phyloP scores from a whole-genome alignment of 2,329 filamentous ascomycete species.

The Paraphaeosphaeria sporulosa region DNA sequence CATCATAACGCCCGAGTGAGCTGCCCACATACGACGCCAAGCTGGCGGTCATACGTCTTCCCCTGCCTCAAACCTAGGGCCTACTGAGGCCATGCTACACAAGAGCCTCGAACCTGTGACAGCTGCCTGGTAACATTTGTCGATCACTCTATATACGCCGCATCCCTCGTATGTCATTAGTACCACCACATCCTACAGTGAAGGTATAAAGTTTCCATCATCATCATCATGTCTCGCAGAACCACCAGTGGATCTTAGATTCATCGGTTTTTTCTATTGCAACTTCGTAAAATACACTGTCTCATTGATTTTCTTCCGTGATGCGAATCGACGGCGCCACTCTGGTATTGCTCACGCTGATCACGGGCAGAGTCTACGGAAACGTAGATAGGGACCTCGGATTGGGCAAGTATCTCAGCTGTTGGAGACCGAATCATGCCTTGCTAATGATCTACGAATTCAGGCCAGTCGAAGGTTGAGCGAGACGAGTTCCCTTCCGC shows the following conservation, averaged over 20 bases:
- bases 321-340: slow-evolving; percentile 5
- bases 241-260: background rate
- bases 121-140: background rate
- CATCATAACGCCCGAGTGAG: background rate
- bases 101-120: background rate
- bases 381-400: background rate
- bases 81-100: background rate
- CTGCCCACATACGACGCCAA: background rate
- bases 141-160: background rate
- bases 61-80: background rate
- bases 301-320: background rate
- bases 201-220: slow-evolving; percentile 1
- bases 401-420: background rate
- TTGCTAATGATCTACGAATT: background rate
- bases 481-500: background rate
- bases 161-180: background rate
- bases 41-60: background rate
- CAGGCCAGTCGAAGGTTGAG: background rate
- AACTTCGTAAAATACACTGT: background rate
- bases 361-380: background rate
- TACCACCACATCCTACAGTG: too few relatives aligned
- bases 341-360: slow-evolving; percentile 6
- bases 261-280: background rate
- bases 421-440: too few relatives aligned
- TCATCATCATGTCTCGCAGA: background rate